Evolutionary conservation across 495 filamentous ascomycete species (phyloP), one percentile per base, ranked within the genome.

Genomic region (Penicillium antarcticum): DNA sequence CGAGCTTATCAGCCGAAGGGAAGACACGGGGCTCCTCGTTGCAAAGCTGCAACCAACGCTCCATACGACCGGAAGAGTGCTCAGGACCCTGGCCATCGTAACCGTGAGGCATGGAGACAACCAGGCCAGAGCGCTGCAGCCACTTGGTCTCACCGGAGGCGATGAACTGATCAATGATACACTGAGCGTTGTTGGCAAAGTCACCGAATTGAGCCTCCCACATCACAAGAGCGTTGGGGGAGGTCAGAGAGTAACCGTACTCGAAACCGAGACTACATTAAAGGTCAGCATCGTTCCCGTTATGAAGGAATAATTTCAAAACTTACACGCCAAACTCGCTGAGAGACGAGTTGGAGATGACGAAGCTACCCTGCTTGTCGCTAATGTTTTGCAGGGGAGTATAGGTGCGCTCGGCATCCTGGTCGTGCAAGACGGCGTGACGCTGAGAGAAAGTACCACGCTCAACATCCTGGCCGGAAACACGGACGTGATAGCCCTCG

Each of bases 181-280:
- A 96, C 71, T 98, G 94, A 38, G 92, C 90, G 71, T 96, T 97
- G 82, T 98, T 98, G 77, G 92, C 94, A 58, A 98, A 98, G 72
- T 98, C 94, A 76, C 94, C 94, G 69, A 98, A 98, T 74, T 98
- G 94, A 29, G 94, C 94, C 72, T 98, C 94, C 94, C 94, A 98
- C 82, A 98, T 92, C 53, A 97, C 91, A 24, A 98, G 82, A 35
- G 92, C 94, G 68, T 96, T 92, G 34, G 94, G 94, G 38, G 95
- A 97, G 48, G 90, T 95, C 40, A 98, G 73, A 8, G 95, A 97
- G 77, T 98, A 98, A 61, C 94, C 94, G 63, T 98, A 98, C 70
- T 98, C 94, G 67, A 98, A 98, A 51, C 94, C 94, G 57, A 98
- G 88, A 60, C 80, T 83, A 55, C 9, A 47, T 53, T 24, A 53